Percentiles rank a stretch among this genome's conserved stretches.
phyloP scores from a whole-genome alignment of 176 grass and related monocot genomes.

The Alopecurus myosuroides region DNA sequence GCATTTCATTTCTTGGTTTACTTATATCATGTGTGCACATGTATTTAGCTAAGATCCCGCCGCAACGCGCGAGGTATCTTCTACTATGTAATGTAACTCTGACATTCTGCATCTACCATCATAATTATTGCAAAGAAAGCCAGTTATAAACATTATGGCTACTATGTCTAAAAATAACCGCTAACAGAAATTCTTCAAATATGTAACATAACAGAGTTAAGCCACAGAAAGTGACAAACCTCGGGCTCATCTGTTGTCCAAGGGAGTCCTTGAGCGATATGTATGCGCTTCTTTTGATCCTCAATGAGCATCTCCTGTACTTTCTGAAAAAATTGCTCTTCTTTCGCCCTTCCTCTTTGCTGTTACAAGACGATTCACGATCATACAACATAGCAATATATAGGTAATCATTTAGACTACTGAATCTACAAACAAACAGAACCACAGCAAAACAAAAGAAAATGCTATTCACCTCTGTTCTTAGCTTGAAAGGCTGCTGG shows the following conservation, averaged over 20 bases:
- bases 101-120: not conserved
- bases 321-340: conserved; percentile 78
- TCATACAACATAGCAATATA: not conserved
- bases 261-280: conserved; percentile 80
- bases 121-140: not conserved
- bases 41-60: too few species aligned
- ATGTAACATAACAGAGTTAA: too few species aligned
- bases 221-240: conserved; percentile 26
- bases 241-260: conserved; percentile 96
- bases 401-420: not conserved
- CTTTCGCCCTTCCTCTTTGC: conserved; percentile 79
- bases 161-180: not conserved
- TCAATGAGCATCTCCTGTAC: conserved; percentile 78
- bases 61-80: too few species aligned
- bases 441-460: not conserved
- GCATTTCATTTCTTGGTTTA: too few species aligned
- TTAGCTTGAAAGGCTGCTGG: conserved; percentile 90
- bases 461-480: conserved; percentile 69
- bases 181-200: not conserved
- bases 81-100: too few species aligned
- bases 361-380: conserved; percentile 18
- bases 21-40: too few species aligned
- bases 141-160: not conserved
- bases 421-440: not conserved
- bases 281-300: conserved; percentile 74